Base-by-base conservation (phyloP, 148 eudicot genomes). In the Agrostemma githago region DNA sequence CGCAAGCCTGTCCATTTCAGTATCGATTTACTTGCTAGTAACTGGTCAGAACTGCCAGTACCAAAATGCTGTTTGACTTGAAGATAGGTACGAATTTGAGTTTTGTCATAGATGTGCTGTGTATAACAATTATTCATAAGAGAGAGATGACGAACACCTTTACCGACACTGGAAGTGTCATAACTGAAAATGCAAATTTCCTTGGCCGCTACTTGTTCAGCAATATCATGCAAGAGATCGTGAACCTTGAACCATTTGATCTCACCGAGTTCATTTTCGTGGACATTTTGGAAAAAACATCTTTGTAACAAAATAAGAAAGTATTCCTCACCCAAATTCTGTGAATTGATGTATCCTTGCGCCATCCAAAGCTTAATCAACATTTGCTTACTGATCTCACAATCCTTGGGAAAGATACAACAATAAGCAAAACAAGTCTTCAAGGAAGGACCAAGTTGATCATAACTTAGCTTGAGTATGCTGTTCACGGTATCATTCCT, bases 351-450 rank as follows among this genome's bases (percentile, higher is more conserved):
- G 51, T 63, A 68, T 14, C 76, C 60, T 59, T 57, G 72, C 26
- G 81, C 81, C 37, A 78, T 72, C 81, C 81, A 78, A 42, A 67
- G 67, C 11, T 37, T 3, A 38, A 78, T 64, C 66, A 78, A 17
- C 43, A 43, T 37, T 17, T 54, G 21, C 60, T 61, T 66, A 21
- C 56, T 42, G 3, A 72, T 61, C 4, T 37, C n/a, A 43, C 57
- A 57, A 12, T 74, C 77, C 51, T 78, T 72, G 5, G 67, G 70
- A 37, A 78, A 57, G 5, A 78, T 4, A 43, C 76, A 66, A 37
- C 76, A 66, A 9, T 60, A 57, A 43, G 66, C 63, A 72, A 78
- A 72, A 37, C 57, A 69, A 26, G 59, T 69, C 57, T 34, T 69
- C 34, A 69, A 69, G 2, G 72, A 15, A n/a, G 58, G 12, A 17